Evolutionary conservation across 257 asterid species (phyloP).

Genomic region (Pogostemon cablin): DNA sequence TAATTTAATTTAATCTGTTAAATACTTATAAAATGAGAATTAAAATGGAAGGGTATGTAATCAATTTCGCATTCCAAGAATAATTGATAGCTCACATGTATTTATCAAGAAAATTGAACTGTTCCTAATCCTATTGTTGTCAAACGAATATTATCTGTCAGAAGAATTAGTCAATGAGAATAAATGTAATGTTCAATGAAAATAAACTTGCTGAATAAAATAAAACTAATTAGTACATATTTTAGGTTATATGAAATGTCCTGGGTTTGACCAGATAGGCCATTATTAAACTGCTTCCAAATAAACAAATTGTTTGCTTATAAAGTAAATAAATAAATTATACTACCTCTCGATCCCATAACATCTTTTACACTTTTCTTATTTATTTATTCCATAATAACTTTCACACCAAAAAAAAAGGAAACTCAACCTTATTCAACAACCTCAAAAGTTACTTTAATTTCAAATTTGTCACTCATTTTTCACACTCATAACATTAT

Average conservation of each 20-base stretch:
- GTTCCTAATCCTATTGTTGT: slow-evolving; percentile 12
- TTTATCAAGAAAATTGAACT: slow-evolving; percentile 17
- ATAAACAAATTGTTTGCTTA: background rate
- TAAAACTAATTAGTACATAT: background rate
- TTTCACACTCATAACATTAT: too few species aligned
- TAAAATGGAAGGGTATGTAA: background rate
- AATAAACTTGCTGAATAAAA: background rate
- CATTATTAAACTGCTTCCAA: background rate
- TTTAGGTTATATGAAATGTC: background rate
- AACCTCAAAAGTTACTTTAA: too few species aligned
- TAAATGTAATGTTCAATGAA: background rate
- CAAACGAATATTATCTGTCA: slow-evolving; percentile 27
- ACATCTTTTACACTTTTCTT: too few species aligned
- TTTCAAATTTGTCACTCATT: too few species aligned
- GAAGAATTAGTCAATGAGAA: slow-evolving; percentile 32
- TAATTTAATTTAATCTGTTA: too few species aligned
- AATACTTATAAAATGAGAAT: too few species aligned
- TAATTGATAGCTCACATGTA: slow-evolving; percentile 21
- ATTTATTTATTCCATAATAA: too few species aligned
- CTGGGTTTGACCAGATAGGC: slow-evolving; percentile 21
- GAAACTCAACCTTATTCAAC: too few species aligned
- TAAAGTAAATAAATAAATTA: too few species aligned
- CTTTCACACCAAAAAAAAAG: too few species aligned
- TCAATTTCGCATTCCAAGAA: background rate
- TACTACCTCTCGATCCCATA: too few species aligned